Evolutionary conservation across 495 filamentous ascomycete genomes (phyloP).

Genomic region (Aspergillus coremiiformis): DNA sequence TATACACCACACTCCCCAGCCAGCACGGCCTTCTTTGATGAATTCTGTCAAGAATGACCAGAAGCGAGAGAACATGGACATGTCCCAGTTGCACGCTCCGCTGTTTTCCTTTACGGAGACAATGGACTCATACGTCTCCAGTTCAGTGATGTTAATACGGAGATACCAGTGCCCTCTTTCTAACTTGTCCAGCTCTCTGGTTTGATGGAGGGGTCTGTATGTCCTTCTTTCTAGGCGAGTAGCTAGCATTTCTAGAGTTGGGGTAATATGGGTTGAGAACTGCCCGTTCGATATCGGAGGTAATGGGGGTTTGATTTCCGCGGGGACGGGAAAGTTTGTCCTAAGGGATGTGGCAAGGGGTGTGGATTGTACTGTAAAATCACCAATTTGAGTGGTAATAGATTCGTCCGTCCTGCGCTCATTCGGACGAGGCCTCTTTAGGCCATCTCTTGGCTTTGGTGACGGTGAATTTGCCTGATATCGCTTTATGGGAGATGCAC

Average conservation of each 20-base stretch:
- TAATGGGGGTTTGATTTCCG: conserved; percentile 37
- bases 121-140: neutral
- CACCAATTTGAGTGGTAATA: neutral
- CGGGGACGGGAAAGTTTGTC: conserved; percentile 18
- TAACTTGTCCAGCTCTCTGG: conserved; percentile 42
- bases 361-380: neutral
- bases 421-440: neutral
- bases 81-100: conserved; percentile 16
- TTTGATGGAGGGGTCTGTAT: conserved; percentile 45
- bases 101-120: neutral
- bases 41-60: conserved; percentile 58
- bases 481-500: conserved; percentile 17
- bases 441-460: neutral
- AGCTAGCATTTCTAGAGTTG: conserved; percentile 45
- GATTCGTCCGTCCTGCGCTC: neutral
- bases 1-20: conserved; percentile 60
- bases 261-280: conserved; percentile 48
- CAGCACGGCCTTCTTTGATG: conserved; percentile 49
- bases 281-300: conserved; percentile 33
- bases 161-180: conserved; percentile 68
- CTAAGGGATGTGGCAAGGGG: neutral
- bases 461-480: conserved; percentile 17
- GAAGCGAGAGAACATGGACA: conserved; percentile 33
- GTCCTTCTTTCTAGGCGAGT: conserved; percentile 40
- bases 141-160: conserved; percentile 27